Conservation (phyloP, 176 grass and related monocot genomes). For the Raddia distichophylla region DNA sequence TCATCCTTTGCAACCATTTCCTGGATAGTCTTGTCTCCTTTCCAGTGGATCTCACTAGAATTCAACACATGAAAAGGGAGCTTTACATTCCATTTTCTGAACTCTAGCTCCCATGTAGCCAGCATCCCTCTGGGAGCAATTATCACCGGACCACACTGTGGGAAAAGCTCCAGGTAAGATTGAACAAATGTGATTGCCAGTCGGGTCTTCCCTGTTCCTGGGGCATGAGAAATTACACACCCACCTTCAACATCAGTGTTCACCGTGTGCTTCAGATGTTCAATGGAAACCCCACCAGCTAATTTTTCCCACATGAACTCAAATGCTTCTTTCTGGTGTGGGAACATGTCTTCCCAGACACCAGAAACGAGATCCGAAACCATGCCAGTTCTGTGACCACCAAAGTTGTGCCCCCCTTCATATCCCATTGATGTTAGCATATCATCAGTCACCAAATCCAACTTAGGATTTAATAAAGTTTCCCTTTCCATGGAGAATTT, state of each 20-base stretch:
- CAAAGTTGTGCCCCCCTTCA: conserved; percentile 24
- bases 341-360: conserved; percentile 55
- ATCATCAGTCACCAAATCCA: conserved; percentile 41
- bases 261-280: conserved; percentile 36
- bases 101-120: conserved; percentile 72
- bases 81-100: conserved; percentile 71
- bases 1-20: conserved; percentile 29
- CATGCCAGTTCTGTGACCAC: conserved; percentile 38
- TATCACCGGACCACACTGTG: conserved; percentile 61
- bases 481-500: conserved; percentile 33
- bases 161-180: conserved; percentile 72
- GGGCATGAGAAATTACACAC: conserved; percentile 95
- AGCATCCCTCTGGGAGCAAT: conserved; percentile 71
- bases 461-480: neutral
- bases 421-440: conserved; percentile 41
- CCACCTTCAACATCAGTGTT: conserved; percentile 53
- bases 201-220: conserved; percentile 86
- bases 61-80: conserved; percentile 81
- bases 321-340: conserved; percentile 78
- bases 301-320: conserved; percentile 89
- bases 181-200: conserved; percentile 79
- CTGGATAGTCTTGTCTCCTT: conserved; percentile 49
- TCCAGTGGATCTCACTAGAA: conserved; percentile 48
- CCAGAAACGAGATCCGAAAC: conserved; percentile 85
- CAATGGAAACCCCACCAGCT: conserved; percentile 54